Evolutionary conservation across 2,329 filamentous ascomycete genomes (phyloP), one percentile per base, ranked within the genome.

Genomic region (Ophiosphaerella korrae): DNA sequence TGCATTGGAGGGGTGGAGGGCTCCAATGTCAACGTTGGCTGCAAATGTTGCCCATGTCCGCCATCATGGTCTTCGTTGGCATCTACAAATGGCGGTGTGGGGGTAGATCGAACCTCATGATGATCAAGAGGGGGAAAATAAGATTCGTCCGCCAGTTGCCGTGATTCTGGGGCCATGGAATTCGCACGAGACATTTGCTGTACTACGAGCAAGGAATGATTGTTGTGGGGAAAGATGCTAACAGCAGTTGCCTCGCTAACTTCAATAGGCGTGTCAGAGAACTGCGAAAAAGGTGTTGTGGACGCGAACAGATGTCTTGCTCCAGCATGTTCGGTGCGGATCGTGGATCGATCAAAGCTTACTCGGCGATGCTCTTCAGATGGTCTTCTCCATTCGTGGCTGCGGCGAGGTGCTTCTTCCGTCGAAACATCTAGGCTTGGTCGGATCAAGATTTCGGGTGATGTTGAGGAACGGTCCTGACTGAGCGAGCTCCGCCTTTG

Each of bases 191-290:
- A 65, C 13, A 67, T 49, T 47, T 83, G 80, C 59, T 87, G 81
- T n/a, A 88, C 81, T n/a, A 87, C 70, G n/a, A 87, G 73, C 5
- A 87, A 70, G 6, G 83, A 86, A 37, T 83, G 74, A 57, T 87
- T 88, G 67, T 84, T 84, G 69, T 87, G 85, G 2, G 84, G 80
- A 54, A 81, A 86, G 31, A 86, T 79, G 51, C 77, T 82, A 12
- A 88, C 77, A 9, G 82, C 83, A 36, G 77, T 84, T 8, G 84
- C 85, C 66, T 87, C 83, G 52, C 78, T 82, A 45, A 87, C 78
- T 68, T 88, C 84, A 9, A 82, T 71, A 0, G 80, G 80, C 1
- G 81, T 83, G 37, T 76, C 59, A 57, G 80, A 55, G 71, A 73
- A 57, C 73, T 78, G 49, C 69, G 83, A 64, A 43, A 79, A 79